Base-by-base conservation (phyloP, 2,329 filamentous ascomycete species). In the Fusarium pseudocircinatum region DNA sequence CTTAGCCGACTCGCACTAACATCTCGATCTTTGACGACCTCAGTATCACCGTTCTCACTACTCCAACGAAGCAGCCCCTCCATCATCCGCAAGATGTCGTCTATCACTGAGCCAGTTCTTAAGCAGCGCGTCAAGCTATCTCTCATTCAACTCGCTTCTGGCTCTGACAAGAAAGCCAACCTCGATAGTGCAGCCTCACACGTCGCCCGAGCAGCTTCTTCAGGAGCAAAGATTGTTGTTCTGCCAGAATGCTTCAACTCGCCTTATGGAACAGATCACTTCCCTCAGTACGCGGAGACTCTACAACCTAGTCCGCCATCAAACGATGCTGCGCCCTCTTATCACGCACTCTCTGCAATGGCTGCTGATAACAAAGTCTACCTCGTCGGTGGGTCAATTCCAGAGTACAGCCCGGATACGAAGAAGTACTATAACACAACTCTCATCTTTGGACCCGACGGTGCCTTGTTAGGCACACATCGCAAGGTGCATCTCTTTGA, bases 161-260 rank as follows among this genome's bases (percentile, higher is more conserved):
- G 93, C 70, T 84, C 92, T 73, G 94, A 97, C 85, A 99, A 99
- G 85, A 81, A 91, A 16, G 88, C 88, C 75, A 99, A 99, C 84
- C 94, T 99, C 72, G 81, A 87, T 28, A 92, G 92, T 81, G 96
- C 96, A 18, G 92, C 93, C 64, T 87, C 88, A 47, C 95, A 96
- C 81, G 95, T 98, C 66, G 88, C 94, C 71, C 91, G 94, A 81
- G 96, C 96, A 10, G 92, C 94, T 30, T 82, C 85, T 32, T 85
- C 85, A 7, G 96, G 96, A 75, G 94, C 96, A 68, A 91, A 93
- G 64, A 91, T 99, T 67, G 92, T 98, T 74, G 94, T 98, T 39
- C 89, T 99, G 24, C 96, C 96, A 40, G 96, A 99, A 85, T 99
- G 96, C 87, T 99, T 99, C 90, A 99, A 99, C 86, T 97, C 94